phyloP scores from a whole-genome alignment of 1,284 basidiomycete species.

The Bondarzewia mesenterica region DNA sequence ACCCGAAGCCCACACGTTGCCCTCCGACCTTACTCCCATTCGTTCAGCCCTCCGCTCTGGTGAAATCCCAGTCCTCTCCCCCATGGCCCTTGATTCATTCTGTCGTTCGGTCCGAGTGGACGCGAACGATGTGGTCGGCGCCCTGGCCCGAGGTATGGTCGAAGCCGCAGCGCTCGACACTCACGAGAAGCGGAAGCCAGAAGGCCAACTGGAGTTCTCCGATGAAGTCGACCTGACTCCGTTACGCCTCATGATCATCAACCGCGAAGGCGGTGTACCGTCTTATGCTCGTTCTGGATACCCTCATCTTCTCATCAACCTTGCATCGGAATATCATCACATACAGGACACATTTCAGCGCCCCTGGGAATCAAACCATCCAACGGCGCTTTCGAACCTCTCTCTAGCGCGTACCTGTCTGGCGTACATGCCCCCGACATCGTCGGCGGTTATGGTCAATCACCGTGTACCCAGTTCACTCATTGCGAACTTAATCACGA shows the following conservation, averaged over 20 bases:
- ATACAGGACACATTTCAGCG: slow-evolving; percentile 83
- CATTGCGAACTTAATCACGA: slow-evolving; percentile 97
- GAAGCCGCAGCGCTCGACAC: slow-evolving; percentile 44
- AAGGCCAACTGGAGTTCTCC: slow-evolving; percentile 16
- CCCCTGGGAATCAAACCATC: slow-evolving; percentile 75
- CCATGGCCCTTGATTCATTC: slow-evolving; percentile 87
- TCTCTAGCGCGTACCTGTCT: slow-evolving; percentile 86
- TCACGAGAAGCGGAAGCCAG: slow-evolving; percentile 14
- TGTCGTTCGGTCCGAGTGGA: slow-evolving; percentile 82
- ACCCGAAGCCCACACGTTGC: slow-evolving; percentile 72
- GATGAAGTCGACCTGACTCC: slow-evolving; percentile 73
- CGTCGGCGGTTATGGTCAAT: slow-evolving; percentile 93
- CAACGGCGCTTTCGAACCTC: slow-evolving; percentile 84
- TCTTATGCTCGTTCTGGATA: slow-evolving; percentile 93
- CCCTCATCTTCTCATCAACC: slow-evolving; percentile 95
- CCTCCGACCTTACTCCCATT: slow-evolving; percentile 75
- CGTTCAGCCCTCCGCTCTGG: slow-evolving; percentile 84
- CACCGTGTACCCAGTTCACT: slow-evolving; percentile 94
- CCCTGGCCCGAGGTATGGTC: slow-evolving; percentile 84
- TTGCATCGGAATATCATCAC: slow-evolving; percentile 81
- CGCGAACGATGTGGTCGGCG: slow-evolving; percentile 87
- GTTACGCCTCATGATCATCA: slow-evolving; percentile 95
- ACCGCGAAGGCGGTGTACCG: slow-evolving; percentile 93
- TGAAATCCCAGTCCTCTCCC: slow-evolving; percentile 95
- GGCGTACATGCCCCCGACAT: slow-evolving; percentile 86